Evolutionary conservation across 2,329 filamentous ascomycete species (phyloP).

Genomic region (Diaporthe aspalathi): DNA sequence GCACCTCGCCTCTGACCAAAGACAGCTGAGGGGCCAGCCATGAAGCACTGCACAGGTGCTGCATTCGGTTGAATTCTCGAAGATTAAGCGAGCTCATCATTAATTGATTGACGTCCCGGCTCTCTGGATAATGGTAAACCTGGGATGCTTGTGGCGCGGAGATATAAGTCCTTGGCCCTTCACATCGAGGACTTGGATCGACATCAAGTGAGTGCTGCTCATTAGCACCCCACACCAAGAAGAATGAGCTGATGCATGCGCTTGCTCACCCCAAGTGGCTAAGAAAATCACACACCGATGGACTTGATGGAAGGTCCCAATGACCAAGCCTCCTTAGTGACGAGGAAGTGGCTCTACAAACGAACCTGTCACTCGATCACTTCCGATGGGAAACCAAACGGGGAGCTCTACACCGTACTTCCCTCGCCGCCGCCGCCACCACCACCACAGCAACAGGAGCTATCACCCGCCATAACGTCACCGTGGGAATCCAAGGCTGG

Average conservation of each 20-base stretch:
- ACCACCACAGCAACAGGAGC: not conserved
- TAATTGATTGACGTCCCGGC: slow-evolving; percentile 27
- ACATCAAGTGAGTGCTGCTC: not conserved
- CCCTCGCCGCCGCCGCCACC: not conserved
- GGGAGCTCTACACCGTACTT: not conserved
- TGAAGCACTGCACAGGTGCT: slow-evolving; percentile 1
- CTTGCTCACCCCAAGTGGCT: not conserved
- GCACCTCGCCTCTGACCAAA: slow-evolving; percentile 39
- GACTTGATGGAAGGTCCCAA: slow-evolving; percentile 10
- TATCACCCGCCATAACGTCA: not conserved
- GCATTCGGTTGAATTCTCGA: slow-evolving; percentile 30
- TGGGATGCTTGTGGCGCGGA: slow-evolving; percentile 2
- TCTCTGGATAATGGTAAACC: not conserved
- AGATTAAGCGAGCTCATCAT: slow-evolving; percentile 33
- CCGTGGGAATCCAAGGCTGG: slow-evolving; percentile 13
- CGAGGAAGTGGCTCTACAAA: slow-evolving; percentile 15
- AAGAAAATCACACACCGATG: not conserved
- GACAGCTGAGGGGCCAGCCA: slow-evolving; percentile 31
- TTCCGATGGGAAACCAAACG: not conserved
- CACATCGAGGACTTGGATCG: not conserved
- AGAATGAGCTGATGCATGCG: not conserved
- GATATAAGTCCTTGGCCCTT: slow-evolving; percentile 28
- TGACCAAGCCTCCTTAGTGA: not conserved
- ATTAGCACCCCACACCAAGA: not conserved
- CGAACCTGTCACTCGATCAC: not conserved